Conservation (phyloP, 163 green algal species). For the Scenedesmus sp. region DNA sequence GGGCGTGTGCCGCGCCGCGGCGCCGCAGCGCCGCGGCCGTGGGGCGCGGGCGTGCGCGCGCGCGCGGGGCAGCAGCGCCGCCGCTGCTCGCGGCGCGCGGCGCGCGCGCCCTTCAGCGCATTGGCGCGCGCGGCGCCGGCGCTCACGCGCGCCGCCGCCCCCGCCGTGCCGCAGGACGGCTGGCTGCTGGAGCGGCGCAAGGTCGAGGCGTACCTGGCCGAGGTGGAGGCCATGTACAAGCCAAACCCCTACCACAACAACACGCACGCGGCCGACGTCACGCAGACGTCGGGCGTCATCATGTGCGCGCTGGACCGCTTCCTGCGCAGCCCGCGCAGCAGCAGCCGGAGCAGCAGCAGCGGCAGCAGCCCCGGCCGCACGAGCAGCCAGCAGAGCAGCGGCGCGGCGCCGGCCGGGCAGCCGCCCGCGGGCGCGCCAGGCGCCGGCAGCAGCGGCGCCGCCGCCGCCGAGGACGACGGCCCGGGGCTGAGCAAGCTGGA, state of each 20-base stretch:
- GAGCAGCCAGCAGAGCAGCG: not conserved
- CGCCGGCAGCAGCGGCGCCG: not conserved
- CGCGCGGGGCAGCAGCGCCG: no score
- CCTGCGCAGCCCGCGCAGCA: not conserved
- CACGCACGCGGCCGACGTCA: constrained; percentile 89
- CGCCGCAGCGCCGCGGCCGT: no score
- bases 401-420: no score
- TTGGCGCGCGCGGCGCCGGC: not conserved
- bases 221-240: constrained; percentile 71
- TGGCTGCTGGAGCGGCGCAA: constrained; percentile 65
- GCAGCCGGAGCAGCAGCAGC: not conserved
- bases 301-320: constrained; percentile 60
- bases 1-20: no score
- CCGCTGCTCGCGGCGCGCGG: no score
- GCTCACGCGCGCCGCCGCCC: constrained; percentile 27
- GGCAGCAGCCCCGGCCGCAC: not conserved
- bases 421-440: no score
- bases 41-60: no score
- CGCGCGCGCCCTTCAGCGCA: not conserved
- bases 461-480: not conserved
- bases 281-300: constrained; percentile 75
- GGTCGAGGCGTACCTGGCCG: constrained; percentile 59
- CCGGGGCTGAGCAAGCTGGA: constrained; percentile 73
- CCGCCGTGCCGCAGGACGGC: constrained; percentile 54
- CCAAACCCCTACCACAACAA: constrained; percentile 92